Base-by-base conservation (phyloP, 2,329 filamentous ascomycete species). In the Pyrenochaeta sp. region DNA sequence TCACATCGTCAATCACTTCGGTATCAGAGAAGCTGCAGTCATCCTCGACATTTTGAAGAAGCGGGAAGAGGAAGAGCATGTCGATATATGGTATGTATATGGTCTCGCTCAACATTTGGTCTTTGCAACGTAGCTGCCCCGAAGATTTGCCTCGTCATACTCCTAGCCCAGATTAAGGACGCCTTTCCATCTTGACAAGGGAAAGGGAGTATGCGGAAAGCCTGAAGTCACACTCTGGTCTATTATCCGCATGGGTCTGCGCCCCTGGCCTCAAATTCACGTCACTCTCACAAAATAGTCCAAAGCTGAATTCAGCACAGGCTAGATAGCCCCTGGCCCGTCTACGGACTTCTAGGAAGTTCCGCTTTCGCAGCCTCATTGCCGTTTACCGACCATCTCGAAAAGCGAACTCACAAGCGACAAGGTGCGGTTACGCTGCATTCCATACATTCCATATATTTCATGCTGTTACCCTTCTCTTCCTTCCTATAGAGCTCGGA, bases 1-100 rank as follows among this genome's bases (percentile, higher is more conserved):
- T 10, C 44, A 66, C 42, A 66, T 67, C 9, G 56, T 56, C 5
- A 56, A 64, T 25, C 65, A 66, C 52, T 67, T 67, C 37, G 48
- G 47, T 7, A 64, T 67, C n/a, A 62, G 54, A 36, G 62, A 66
- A 39, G 63, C 63, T 9, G 51, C 51, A 4, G 15, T 55, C n/a
- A 56, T 67, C 25, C 30, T 49, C 15, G 54, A 44, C 7, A 54
- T 64, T 8, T 13, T 67, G 30, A 25, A 32, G 30, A 40, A 44
- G 10, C 58, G 54, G 34, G 42, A 54, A 22, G 30, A 13, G 15
- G 24, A 48, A 30, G 50, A 43, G 3, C 22, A 25, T 22, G 3
- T 22, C 8, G 46, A 59, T 47, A 30, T 43, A 43, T 58, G 51
- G 55, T 58, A 61, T 15, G 58, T 55, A 19, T 19, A 19, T 19